phyloP scores from a whole-genome alignment of 208 protist genomes.

The Acanthamoeba lugdunensis region DNA sequence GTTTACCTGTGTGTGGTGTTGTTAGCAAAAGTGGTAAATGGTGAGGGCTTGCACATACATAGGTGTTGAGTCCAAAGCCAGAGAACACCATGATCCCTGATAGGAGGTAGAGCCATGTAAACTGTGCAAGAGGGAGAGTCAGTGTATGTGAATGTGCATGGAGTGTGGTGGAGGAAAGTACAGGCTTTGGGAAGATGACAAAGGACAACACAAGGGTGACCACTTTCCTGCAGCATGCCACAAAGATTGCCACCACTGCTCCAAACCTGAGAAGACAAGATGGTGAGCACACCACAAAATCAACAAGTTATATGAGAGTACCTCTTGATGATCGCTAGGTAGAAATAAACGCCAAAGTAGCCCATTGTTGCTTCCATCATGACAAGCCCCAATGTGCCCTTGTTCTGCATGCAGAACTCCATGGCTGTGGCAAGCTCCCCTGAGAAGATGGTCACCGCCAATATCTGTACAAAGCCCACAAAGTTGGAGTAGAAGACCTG shows the following conservation, averaged over 20 bases:
- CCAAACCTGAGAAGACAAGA: background rate
- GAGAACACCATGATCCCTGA: conserved; percentile 21
- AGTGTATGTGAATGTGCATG: too few species aligned
- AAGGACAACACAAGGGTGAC: background rate
- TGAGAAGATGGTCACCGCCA: background rate
- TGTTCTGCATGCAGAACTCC: background rate
- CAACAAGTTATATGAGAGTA: too few species aligned
- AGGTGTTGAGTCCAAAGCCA: background rate
- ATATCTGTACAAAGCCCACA: background rate
- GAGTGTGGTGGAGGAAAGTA: background rate
- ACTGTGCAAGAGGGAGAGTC: too few species aligned
- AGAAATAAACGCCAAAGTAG: conserved; percentile 17
- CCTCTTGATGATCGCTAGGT: conserved; percentile 23
- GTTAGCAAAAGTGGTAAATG: too few species aligned
- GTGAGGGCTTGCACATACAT: background rate
- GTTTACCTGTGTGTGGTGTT: background rate
- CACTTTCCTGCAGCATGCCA: conserved; percentile 3
- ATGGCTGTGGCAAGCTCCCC: background rate
- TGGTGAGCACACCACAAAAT: background rate
- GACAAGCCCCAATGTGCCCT: background rate
- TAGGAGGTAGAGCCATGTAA: background rate
- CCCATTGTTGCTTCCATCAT: conserved; percentile 15
- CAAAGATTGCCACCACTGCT: conserved; percentile 5
- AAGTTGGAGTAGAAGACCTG: conserved; percentile 33
- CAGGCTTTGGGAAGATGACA: background rate